Base-by-base conservation (phyloP, 768 basidiomycete species). In the Paxillus rubicundulus region DNA sequence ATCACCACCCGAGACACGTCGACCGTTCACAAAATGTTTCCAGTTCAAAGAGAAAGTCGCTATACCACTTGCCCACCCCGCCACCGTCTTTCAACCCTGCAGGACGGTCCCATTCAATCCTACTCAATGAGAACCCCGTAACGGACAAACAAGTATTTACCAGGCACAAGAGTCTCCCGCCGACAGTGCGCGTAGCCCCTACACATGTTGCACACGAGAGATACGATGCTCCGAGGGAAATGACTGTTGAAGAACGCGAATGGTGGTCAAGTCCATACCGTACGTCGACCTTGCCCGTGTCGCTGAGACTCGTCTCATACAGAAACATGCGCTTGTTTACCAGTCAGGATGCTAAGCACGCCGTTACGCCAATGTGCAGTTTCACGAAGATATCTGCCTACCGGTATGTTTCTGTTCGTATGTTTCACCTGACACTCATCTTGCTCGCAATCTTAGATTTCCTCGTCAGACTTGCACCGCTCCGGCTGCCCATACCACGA, bases 231-330 rank as follows among this genome's bases (percentile, higher is more conserved):
- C 77, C 76, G 12, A 74, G 85, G 30, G 74, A 73, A 52, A 91
- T 90, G 89, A 76, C 79, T 0, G 59, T 63, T 38, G 72, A 81
- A 59, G 88, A 91, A 70, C 72, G 79, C 57, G 66, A 67, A 24
- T 88, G 84, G 81, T 86, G 81, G 81, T 77, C 86, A 10, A 88
- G 81, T 63, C 88, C 89, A 49, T 92, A 90, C 68, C 74, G 89
- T 91, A 70, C 55, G 71, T 72, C 36, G 17, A 5, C 39, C 34
- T 30, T 37, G 6, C 39, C 20, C 27, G 13, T 9, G 3, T 9
- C 14, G 39, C 52, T 37, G 33, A 33, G 10, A 6, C 21, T 16
- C 34, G 2, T 34, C 40, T 40, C 41, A 33, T 41, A 24, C 3
- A 36, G 50, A 38, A 38, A 3, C 3, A 24, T 38, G 41, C 39